Evolutionary conservation across 495 filamentous ascomycete species (phyloP), one percentile per base, ranked within the genome.

Genomic region (Penicillium atrosanguineum): DNA sequence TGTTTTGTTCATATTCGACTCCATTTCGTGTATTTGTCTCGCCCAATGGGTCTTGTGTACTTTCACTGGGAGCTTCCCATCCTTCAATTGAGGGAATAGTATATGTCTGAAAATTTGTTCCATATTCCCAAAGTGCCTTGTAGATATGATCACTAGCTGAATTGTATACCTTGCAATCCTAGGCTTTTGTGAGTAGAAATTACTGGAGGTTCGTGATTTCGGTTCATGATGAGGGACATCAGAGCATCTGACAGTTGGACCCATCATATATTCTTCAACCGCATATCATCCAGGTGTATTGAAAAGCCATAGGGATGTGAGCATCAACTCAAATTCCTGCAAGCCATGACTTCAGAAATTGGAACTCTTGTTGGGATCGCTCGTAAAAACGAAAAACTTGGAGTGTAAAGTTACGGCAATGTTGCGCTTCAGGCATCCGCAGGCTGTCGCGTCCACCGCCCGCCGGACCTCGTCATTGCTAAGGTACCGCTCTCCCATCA

Each of bases 1-100:
- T 68, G 68, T 69, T 69, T 18, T 70, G 69, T 74, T 61, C 50
- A 74, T 74, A 72, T 60, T 69, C 11, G 31, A 29, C 52, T 34
- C 5, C 38, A 44, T 53, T 44, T 42, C 23, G 18, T 46, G 40
- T 47, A 50, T 47, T 56, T 38, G 47, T 50, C 25, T 25, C 37
- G 23, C 34, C 19, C 50, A 20, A 15, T 34, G 31, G 31, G 31
- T 14, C 31, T 12, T 34, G 31, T 14, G 12, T 34, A 51, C 44
- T 46, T 48, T 43, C 28, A 47, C 46, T 34, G 11, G 31, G 31
- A 34, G 31, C 31, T 34, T 34, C 11, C 31, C 31, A 34, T 34
- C 31, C 3, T 34, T 34, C 31, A 34, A 34, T 34, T 15, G 31
- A 34, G 31, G 11, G 31, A 34, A 34, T 14, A 34, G 31, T 34